Evolutionary conservation across 164 flowering plant genomes (phyloP), one percentile per base, ranked within the genome.

Genomic region (Amborella trichopoda): DNA sequence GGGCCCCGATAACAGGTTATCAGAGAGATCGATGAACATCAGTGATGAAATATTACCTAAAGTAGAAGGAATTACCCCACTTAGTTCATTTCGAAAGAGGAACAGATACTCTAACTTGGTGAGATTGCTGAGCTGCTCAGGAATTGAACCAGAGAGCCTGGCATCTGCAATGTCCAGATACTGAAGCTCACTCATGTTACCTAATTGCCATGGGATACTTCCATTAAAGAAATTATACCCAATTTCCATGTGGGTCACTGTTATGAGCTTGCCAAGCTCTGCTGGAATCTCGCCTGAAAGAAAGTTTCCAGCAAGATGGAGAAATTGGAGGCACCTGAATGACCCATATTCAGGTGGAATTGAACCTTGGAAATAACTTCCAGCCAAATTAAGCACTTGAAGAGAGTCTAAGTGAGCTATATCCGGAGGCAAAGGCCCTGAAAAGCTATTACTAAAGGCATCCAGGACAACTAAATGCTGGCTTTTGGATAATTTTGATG

Each of bases 91-190:
- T 32, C 74, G 75, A 64, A 87, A 91, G 49, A 91, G 73, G 52
- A 81, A 87, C 27, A 91, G 66, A 3, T 94, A 73, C 30, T 80
- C 62, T 34, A 91, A 82, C 25, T 72, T 73, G 34, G 80, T 72
- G 51, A 91, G 79, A 57, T 84, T 84, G 50, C 77, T 43, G 56
- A 87, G 66, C 10, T 63, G 37, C 14, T 49, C 53, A 9, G 99
- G 96, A 25, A 91, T 70, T 34, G 72, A 28, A 3, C 96, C 96
- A 11, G 96, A 81, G 55, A 91, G 70, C 55, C 76, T 77, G 6
- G 95, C 87, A 41, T 74, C 80, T 16, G 99, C 90, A 55, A 91
- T 78, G 49, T 91, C 99, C 45, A 91, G 88, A 62, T 91, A 91
- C 42, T 62, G 66, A 51, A 91, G 80, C 53, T 64, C 67, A 54